These are phyloP conservation scores for Irineochytrium annulatum DNA, from an alignment of 192 early-diverging fungal species.

Conservation along the genomic window DNA sequence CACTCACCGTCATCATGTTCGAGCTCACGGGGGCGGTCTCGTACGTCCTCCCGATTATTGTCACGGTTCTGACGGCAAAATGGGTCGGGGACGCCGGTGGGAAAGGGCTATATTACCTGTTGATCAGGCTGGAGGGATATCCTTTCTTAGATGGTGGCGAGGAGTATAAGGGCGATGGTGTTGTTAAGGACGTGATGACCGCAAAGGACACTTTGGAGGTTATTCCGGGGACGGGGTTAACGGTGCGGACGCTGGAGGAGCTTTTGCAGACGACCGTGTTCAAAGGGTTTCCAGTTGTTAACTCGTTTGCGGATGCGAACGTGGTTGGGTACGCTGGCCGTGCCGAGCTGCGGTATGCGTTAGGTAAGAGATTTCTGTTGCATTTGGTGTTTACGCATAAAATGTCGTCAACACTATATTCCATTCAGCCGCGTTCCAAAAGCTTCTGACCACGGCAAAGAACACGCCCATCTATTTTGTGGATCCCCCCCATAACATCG, in stretches of 20 bases:
- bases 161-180: constrained; percentile 26
- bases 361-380: constrained; percentile 21
- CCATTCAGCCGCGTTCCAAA: not conserved
- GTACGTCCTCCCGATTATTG: constrained; percentile 67
- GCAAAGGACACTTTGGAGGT: constrained; percentile 28
- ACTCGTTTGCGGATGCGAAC: constrained; percentile 7
- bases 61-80: constrained; percentile 53
- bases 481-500: not conserved
- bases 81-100: constrained; percentile 71
- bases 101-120: constrained; percentile 65
- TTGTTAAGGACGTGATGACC: constrained; percentile 39
- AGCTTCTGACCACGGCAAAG: not conserved
- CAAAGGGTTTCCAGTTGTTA: constrained; percentile 49
- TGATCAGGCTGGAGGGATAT: constrained; percentile 50
- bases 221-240: constrained; percentile 26
- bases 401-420: not conserved
- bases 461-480: constrained; percentile 1
- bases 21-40: constrained; percentile 93
- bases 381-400: no score
- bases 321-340: constrained; percentile 80
- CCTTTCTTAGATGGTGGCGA: constrained; percentile 48
- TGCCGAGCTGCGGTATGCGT: constrained; percentile 71
- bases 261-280: constrained; percentile 49
- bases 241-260: constrained; percentile 42
- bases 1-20: constrained; percentile 93